Evolutionary conservation across 371 early-diverging fungal genomes (phyloP).

Genomic region (Blakeslea trispora): DNA sequence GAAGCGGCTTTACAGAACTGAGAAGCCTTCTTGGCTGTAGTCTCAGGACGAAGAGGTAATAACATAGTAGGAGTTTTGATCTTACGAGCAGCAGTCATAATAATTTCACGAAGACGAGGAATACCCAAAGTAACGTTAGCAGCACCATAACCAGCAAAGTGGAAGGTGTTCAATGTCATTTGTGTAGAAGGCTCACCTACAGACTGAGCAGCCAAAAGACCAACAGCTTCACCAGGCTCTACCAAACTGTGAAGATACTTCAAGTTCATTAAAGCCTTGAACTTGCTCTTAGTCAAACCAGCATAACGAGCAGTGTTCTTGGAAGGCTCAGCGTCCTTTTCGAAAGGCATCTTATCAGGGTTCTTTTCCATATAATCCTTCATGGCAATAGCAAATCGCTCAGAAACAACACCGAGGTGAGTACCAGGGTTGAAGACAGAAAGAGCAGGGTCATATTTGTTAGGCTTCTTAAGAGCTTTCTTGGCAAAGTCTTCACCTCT

Average conservation of each 20-base stretch:
- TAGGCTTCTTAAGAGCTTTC: slow-evolving; percentile 78
- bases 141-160: slow-evolving; percentile 99
- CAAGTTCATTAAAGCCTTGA: slow-evolving; percentile 90
- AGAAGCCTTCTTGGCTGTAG: slow-evolving; percentile 58
- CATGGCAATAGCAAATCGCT: slow-evolving; percentile 75
- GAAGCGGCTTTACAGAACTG: slow-evolving; percentile 67
- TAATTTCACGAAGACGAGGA: slow-evolving; percentile 99
- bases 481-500: slow-evolving; percentile 78
- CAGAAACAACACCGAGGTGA: slow-evolving; percentile 90
- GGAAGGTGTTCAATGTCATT: slow-evolving; percentile 99
- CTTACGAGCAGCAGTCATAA: slow-evolving; percentile 97
- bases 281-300: slow-evolving; percentile 65
- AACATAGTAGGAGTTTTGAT: slow-evolving; percentile 97
- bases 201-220: slow-evolving; percentile 98
- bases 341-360: slow-evolving; percentile 61
- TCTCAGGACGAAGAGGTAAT: slow-evolving; percentile 73
- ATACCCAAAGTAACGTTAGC: slow-evolving; percentile 99
- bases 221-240: slow-evolving; percentile 99
- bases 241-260: slow-evolving; percentile 93
- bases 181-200: slow-evolving; percentile 99
- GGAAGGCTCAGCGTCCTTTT: slow-evolving; percentile 45
- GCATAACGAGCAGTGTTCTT: slow-evolving; percentile 61
- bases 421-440: slow-evolving; percentile 81
- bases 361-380: slow-evolving; percentile 73
- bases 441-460: slow-evolving; percentile 78